Evolutionary conservation across 2,329 filamentous ascomycete genomes (phyloP).

Genomic region (Ascochyta pisi): DNA sequence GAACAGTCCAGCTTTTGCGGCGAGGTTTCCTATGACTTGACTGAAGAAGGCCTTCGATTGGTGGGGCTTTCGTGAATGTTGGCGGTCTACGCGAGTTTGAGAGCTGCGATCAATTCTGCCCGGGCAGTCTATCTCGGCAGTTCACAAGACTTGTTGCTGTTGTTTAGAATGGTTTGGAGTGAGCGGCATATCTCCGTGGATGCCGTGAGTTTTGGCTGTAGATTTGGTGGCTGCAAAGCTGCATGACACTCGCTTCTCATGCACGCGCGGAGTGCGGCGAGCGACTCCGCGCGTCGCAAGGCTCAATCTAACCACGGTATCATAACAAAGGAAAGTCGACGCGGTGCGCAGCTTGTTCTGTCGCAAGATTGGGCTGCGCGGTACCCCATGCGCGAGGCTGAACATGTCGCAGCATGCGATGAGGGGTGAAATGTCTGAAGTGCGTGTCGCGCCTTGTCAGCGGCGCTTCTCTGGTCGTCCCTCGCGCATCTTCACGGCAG

Average conservation of each 20-base stretch:
- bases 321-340: constrained; percentile 28
- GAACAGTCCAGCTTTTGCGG: not conserved
- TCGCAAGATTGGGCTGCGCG: constrained; percentile 1
- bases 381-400: constrained; percentile 22
- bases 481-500: constrained; percentile 25
- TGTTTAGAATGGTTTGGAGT: constrained; percentile 7
- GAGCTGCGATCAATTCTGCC: not conserved
- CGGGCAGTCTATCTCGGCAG: constrained; percentile 3
- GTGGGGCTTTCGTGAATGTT: not conserved
- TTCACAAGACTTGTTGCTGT: constrained; percentile 2
- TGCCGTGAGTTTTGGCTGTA: constrained; percentile 17
- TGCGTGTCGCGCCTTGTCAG: constrained; percentile 31
- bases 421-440: constrained; percentile 37
- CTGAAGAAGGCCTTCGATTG: not conserved
- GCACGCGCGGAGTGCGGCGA: constrained; percentile 34
- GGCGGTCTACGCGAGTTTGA: not conserved
- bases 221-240: constrained; percentile 16
- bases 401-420: constrained; percentile 37
- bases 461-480: constrained; percentile 3
- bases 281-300: constrained; percentile 18
- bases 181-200: constrained; percentile 13
- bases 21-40: not conserved
- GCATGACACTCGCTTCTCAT: constrained; percentile 24
- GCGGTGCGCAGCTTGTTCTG: constrained; percentile 24
- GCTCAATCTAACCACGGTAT: constrained; percentile 22